Evolutionary conservation across 306 rosid species (phyloP).

Genomic region (Lithocarpus polystachyus): DNA sequence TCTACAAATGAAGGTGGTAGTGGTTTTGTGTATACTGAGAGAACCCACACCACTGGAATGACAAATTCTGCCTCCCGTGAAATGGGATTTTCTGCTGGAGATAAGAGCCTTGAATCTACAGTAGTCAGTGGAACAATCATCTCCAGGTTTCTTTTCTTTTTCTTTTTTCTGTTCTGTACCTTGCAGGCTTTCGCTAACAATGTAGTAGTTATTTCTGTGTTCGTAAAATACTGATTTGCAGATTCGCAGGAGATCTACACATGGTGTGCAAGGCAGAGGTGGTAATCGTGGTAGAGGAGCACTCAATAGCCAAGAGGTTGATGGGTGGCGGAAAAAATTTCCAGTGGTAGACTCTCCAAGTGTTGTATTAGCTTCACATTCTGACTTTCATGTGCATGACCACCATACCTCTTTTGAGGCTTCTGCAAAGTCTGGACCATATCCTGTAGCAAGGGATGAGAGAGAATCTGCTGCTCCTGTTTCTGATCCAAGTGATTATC

Average conservation of each 20-base stretch:
- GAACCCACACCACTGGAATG: slow-evolving; percentile 32
- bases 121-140: slow-evolving; percentile 34
- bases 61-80: slow-evolving; percentile 38
- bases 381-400: slow-evolving; percentile 52
- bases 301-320: slow-evolving; percentile 50
- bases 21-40: slow-evolving; percentile 30
- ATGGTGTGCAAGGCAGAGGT: slow-evolving; percentile 56
- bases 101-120: slow-evolving; percentile 38
- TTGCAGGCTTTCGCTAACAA: slow-evolving; percentile 31
- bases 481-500: slow-evolving; percentile 46
- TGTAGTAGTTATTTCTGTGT: slow-evolving; percentile 22
- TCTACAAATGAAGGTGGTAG: slow-evolving; percentile 41
- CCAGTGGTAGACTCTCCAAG: slow-evolving; percentile 39
- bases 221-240: slow-evolving; percentile 30
- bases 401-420: slow-evolving; percentile 39
- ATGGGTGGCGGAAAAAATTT: slow-evolving; percentile 58
- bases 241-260: slow-evolving; percentile 60
- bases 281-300: slow-evolving; percentile 57
- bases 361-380: slow-evolving; percentile 32
- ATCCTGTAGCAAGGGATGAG: slow-evolving; percentile 43
- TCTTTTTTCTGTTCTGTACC: slow-evolving; percentile 14
- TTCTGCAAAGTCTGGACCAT: slow-evolving; percentile 38
- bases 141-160: slow-evolving; percentile 48
- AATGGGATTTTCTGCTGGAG: slow-evolving; percentile 39
- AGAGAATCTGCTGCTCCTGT: slow-evolving; percentile 44